Percentiles rank a stretch among this genome's conserved stretches.
Conservation (phyloP, 2,329 filamentous ascomycete species). For the Pseudocercospora crystallina region DNA sequence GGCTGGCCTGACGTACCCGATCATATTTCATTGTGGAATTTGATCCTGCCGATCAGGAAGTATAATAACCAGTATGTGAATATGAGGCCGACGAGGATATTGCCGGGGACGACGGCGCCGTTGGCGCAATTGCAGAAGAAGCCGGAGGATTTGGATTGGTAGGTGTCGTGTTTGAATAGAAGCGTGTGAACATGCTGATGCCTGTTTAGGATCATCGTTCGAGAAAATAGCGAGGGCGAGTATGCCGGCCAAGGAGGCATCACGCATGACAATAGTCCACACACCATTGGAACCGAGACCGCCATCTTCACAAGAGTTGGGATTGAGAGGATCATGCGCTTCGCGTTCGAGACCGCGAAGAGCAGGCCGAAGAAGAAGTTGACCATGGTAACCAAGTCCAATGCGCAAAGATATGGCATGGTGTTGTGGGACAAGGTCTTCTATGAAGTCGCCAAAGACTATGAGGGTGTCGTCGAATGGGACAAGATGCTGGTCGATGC, state of each 20-base stretch:
- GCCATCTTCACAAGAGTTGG: slow-evolving; percentile 48
- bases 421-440: slow-evolving; percentile 51
- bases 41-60: slow-evolving; percentile 66
- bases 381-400: slow-evolving; percentile 53
- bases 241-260: slow-evolving; percentile 48
- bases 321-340: slow-evolving; percentile 50
- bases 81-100: slow-evolving; percentile 54
- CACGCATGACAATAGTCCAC: slow-evolving; percentile 41
- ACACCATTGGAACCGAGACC: slow-evolving; percentile 48
- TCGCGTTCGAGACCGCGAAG: slow-evolving; percentile 49
- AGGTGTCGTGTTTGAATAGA: too few species aligned
- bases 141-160: slow-evolving; percentile 45
- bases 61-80: slow-evolving; percentile 69
- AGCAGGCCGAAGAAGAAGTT: slow-evolving; percentile 45
- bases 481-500: slow-evolving; percentile 54
- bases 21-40: slow-evolving; percentile 64
- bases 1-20: slow-evolving; percentile 65
- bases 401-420: slow-evolving; percentile 52
- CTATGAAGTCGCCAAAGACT: slow-evolving; percentile 47
- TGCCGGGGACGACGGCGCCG: slow-evolving; percentile 44
- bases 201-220: slow-evolving; percentile 39
- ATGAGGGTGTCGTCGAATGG: slow-evolving; percentile 43
- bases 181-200: too few species aligned
- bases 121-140: slow-evolving; percentile 37
- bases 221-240: slow-evolving; percentile 51